Percentiles rank a stretch among this genome's conserved stretches.
Conservation (phyloP, 2,329 filamentous ascomycete genomes). For the Alternaria ventricosa region DNA sequence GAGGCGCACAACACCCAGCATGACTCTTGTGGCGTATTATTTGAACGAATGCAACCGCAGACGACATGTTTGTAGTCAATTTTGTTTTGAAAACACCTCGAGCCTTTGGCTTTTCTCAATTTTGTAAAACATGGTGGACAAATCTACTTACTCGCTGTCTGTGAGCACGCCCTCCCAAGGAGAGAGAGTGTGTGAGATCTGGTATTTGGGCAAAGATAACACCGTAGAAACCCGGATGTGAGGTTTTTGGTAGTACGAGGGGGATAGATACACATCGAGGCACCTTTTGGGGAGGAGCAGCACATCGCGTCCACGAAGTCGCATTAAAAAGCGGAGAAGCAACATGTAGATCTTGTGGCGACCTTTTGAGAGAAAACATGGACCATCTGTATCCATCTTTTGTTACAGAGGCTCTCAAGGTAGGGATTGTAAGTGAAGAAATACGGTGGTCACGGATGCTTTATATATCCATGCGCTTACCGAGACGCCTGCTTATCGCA, state of each 20-base stretch:
- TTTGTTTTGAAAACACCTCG: not conserved
- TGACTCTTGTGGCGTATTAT: not conserved
- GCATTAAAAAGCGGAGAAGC: not conserved
- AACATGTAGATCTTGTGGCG: not conserved
- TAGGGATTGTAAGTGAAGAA: not conserved
- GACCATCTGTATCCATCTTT: no score
- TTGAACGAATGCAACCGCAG: not conserved
- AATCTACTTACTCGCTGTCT: not conserved
- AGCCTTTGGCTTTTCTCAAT: not conserved
- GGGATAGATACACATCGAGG: not conserved
- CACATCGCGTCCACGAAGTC: not conserved
- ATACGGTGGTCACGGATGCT: not conserved
- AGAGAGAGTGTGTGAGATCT: rapidly evolving
- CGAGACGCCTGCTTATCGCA: no score
- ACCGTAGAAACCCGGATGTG: not conserved
- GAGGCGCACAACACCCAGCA: not conserved
- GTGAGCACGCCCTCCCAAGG: not conserved
- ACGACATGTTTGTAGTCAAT: rapidly evolving
- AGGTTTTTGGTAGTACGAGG: not conserved
- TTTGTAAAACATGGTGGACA: not conserved
- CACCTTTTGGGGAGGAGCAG: not conserved
- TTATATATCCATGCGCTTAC: no score
- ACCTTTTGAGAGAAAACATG: no score
- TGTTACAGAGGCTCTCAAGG: no score
- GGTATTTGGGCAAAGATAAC: rapidly evolving